Conservation (phyloP, 306 rosid species). For the Glycyrrhiza uralensis region DNA sequence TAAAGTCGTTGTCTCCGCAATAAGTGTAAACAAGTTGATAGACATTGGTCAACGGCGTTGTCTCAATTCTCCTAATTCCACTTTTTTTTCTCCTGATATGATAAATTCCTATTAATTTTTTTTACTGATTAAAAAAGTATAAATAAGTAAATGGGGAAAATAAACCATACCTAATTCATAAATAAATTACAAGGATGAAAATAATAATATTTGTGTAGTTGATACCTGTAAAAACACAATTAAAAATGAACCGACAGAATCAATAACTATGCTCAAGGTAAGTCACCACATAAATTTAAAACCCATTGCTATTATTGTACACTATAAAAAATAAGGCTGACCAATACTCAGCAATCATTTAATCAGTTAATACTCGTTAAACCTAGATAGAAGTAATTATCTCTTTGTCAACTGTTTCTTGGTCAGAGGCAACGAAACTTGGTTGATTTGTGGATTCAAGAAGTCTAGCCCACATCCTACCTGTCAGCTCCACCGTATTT, state of each 20-base stretch:
- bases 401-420: slow-evolving; percentile 31
- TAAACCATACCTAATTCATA: too few relatives aligned
- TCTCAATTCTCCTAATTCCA: neutral
- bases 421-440: slow-evolving; percentile 50
- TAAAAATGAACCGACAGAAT: too few relatives aligned
- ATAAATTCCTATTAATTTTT: neutral
- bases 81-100: neutral
- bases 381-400: slow-evolving; percentile 23
- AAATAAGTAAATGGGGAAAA: too few relatives aligned
- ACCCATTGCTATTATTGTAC: too few relatives aligned
- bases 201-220: too few relatives aligned
- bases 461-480: slow-evolving; percentile 95
- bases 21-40: neutral
- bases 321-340: neutral
- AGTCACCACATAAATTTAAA: too few relatives aligned
- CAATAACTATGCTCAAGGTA: too few relatives aligned
- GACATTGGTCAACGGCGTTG: neutral
- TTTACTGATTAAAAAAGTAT: neutral
- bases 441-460: slow-evolving; percentile 95
- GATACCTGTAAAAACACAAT: too few relatives aligned
- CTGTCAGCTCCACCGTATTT: slow-evolving; percentile 62
- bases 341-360: neutral
- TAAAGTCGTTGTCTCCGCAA: neutral
- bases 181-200: too few relatives aligned
- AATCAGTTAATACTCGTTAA: neutral